A percentile compares a stretch with the other conserved stretches of the same genome.
These are phyloP conservation scores for Clarireedia monteithiana DNA, from an alignment of 2,329 filamentous ascomycete genomes.

Conservation along the genomic window DNA sequence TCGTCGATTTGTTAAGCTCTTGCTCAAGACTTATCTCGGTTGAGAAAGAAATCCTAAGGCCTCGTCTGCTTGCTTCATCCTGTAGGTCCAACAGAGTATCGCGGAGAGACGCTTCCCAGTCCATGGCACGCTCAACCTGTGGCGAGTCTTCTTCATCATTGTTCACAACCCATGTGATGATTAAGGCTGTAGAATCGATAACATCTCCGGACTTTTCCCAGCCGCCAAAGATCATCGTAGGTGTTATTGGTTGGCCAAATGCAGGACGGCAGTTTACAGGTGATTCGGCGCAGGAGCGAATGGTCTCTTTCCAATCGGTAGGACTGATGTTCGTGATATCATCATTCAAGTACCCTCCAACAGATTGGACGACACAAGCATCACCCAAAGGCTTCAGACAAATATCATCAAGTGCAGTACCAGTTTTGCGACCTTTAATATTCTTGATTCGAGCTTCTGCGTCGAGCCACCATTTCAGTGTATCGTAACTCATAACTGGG, in stretches of 20 bases:
- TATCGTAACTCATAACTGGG: constrained; percentile 82
- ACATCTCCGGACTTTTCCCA: constrained; percentile 59
- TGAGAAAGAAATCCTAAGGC: constrained; percentile 84
- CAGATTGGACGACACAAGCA: constrained; percentile 85
- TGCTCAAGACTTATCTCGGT: constrained; percentile 93
- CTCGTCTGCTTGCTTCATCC: constrained; percentile 66
- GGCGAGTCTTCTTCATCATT: constrained; percentile 71
- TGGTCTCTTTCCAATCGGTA: constrained; percentile 61
- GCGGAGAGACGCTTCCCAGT: constrained; percentile 80
- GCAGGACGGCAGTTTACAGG: constrained; percentile 81
- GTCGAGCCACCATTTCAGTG: constrained; percentile 86
- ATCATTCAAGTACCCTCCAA: constrained; percentile 81
- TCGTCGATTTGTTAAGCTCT: constrained; percentile 95
- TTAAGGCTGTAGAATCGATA: constrained; percentile 68
- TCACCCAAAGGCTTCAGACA: constrained; percentile 91
- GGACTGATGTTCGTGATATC: constrained; percentile 54
- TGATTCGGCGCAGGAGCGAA: constrained; percentile 67
- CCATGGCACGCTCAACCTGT: constrained; percentile 66
- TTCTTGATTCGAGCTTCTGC: constrained; percentile 71
- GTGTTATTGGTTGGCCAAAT: constrained; percentile 82
- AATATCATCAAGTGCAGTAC: constrained; percentile 68
- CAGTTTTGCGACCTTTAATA: constrained; percentile 62
- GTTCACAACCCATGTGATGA: constrained; percentile 90
- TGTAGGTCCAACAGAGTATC: constrained; percentile 69
- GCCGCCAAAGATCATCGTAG: constrained; percentile 79